Conservation (phyloP, 345 rosid species). For the Fremontodendron californicum region DNA sequence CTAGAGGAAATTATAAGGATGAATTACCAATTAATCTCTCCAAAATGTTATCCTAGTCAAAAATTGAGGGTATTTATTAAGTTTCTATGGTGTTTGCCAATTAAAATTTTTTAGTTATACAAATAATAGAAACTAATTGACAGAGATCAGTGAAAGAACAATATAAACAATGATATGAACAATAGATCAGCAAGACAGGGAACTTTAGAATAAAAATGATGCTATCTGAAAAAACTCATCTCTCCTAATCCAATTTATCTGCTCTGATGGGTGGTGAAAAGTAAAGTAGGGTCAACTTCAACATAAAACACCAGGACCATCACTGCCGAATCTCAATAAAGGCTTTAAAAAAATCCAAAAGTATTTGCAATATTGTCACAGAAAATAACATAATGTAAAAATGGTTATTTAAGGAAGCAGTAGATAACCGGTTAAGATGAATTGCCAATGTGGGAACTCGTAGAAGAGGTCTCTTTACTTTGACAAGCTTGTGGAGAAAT, state of each 20-base stretch:
- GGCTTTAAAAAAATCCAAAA: neutral
- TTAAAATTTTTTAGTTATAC: neutral
- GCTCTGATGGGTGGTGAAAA: neutral
- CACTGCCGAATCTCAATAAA: neutral
- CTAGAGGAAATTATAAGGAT: neutral
- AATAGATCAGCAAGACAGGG: neutral
- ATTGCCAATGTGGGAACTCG: constrained; percentile 88
- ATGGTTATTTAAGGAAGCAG: constrained; percentile 4
- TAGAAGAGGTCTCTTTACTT: constrained; percentile 74
- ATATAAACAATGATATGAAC: constrained; percentile 2
- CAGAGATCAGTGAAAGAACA: neutral
- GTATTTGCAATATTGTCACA: neutral
- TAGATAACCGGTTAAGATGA: constrained; percentile 75
- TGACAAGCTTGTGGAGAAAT: constrained; percentile 73
- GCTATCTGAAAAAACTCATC: neutral
- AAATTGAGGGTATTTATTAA: neutral
- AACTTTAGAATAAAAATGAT: constrained; percentile 9
- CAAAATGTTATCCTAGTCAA: neutral
- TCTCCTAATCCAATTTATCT: neutral
- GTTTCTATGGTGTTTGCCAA: neutral
- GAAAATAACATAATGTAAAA: neutral
- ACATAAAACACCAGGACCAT: neutral
- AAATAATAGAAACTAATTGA: neutral
- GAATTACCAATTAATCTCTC: neutral
- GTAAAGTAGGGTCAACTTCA: neutral